Base-by-base conservation (phyloP, 805 yeast species). In the Hanseniaspora mollemarum region DNA sequence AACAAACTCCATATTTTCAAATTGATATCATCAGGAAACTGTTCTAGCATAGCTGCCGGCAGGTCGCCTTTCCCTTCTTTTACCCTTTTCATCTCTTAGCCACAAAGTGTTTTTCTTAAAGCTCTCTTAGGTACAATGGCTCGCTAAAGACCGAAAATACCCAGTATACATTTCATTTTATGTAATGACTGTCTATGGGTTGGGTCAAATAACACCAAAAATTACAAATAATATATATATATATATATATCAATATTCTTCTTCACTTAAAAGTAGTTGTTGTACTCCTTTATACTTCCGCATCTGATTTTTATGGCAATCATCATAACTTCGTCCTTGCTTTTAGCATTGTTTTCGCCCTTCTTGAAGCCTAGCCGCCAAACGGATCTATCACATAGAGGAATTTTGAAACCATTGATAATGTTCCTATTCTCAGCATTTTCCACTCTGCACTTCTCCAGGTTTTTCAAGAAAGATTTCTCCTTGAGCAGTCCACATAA, bases 361-460 rank as follows among this genome's bases (percentile, higher is more conserved):
- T 56, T 49, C n/a, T 53, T 55, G 9, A 57, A 46, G 16, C 62
- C 60, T 6, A 58, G 36, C 45, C 59, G 56, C 64, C 64, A 60
- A 13, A 50, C 35, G 57, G 49, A 38, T 15, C 61, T 54, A 33
- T 55, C 59, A 19, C 48, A 43, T 39, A 60, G 37, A n/a, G 57
- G 53, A 16, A 60, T 49, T 41, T 49, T 54, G 16, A 55, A 54
- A 5, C 61, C 62, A 4, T 54, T 56, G 1, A 52, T 48, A 9
- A 39, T 39, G 13, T 35, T 45, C 4, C n/a, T 37, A 28, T n/a
- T 52, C 38, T 21, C 39, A 19, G 18, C 55, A 46, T 35, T 28
- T 2, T 38, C 4, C n/a, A 37, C 3, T 8, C 4, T 9, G 6
- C 59, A 62, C 24, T 21, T 26, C 15, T 38, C 35, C 13, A 49